A percentile compares a stretch with the other conserved stretches of the same genome.
These are phyloP conservation scores for Apiospora phragmitis DNA, from an alignment of 2,329 filamentous ascomycete species.

Conservation along the genomic window DNA sequence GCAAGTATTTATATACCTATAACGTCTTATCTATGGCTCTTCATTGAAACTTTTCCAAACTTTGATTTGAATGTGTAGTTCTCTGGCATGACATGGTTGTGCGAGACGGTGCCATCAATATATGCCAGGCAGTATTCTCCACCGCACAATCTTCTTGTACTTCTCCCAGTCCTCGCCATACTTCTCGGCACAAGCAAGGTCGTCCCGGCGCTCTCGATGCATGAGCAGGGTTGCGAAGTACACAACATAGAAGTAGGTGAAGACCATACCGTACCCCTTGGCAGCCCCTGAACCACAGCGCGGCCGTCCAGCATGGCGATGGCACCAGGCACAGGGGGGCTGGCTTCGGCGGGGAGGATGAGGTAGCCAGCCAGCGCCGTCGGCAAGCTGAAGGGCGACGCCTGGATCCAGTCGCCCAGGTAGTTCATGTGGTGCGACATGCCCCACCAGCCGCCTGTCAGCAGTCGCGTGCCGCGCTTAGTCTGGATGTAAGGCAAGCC, in stretches of 20 bases:
- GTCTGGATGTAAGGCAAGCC: slow-evolving; percentile 88
- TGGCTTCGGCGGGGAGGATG: slow-evolving; percentile 60
- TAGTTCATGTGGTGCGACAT: slow-evolving; percentile 93
- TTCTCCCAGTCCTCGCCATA: slow-evolving; percentile 91
- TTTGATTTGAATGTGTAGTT: too few species aligned
- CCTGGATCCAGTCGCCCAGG: slow-evolving; percentile 90
- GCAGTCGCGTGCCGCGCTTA: slow-evolving; percentile 74
- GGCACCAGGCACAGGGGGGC: slow-evolving; percentile 46
- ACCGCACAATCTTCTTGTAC: slow-evolving; percentile 81
- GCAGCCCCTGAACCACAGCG: slow-evolving; percentile 69
- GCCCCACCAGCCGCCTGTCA: slow-evolving; percentile 93
- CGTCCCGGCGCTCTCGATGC: slow-evolving; percentile 83
- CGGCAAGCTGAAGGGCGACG: slow-evolving; percentile 85
- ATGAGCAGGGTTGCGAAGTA: slow-evolving; percentile 88
- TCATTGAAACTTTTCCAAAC: too few species aligned
- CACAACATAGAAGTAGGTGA: slow-evolving; percentile 92
- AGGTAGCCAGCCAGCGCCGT: slow-evolving; percentile 83
- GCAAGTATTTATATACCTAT: too few species aligned
- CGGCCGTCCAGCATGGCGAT: slow-evolving; percentile 60
- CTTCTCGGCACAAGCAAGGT: slow-evolving; percentile 87
- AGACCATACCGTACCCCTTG: slow-evolving; percentile 78
- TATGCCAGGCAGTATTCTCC: slow-evolving; percentile 79
- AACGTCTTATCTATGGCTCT: too few species aligned
- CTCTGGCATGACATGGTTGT: too few species aligned
- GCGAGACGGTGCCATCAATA: slow-evolving; percentile 55